These are phyloP conservation scores for Sarocladiaceae sp. DNA, from an alignment of 2,329 filamentous ascomycete genomes.

Conservation along the genomic window DNA sequence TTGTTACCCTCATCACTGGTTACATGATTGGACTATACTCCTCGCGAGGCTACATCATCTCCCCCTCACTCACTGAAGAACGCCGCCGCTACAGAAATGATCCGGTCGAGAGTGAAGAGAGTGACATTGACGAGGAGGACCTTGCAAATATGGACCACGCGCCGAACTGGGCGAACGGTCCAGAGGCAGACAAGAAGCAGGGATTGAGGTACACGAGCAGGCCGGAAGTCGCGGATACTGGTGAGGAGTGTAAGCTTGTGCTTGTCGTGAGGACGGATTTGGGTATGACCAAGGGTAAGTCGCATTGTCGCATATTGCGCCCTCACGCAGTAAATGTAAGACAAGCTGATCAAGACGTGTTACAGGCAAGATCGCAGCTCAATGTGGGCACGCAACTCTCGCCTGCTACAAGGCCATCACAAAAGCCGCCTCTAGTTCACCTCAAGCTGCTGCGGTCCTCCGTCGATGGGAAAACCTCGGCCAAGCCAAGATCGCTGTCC, in stretches of 20 bases:
- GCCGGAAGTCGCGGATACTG: conserved; percentile 35
- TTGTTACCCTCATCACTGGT: conserved; percentile 70
- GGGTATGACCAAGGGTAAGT: conserved; percentile 91
- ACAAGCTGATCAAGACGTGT: background rate
- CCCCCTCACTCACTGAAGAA: conserved; percentile 52
- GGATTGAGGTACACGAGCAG: conserved; percentile 39
- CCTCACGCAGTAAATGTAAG: background rate
- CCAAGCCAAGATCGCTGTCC: conserved; percentile 90
- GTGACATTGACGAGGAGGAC: conserved; percentile 56
- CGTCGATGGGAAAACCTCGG: conserved; percentile 77
- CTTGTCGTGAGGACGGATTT: conserved; percentile 89
- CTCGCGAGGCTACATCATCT: conserved; percentile 54
- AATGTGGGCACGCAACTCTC: conserved; percentile 92
- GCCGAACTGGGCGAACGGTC: conserved; percentile 61
- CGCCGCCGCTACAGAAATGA: conserved; percentile 52
- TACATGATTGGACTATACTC: conserved; percentile 79
- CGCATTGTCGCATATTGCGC: background rate
- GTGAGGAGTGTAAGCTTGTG: conserved; percentile 91
- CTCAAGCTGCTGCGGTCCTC: conserved; percentile 61
- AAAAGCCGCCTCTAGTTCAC: conserved; percentile 46
- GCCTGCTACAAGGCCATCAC: conserved; percentile 90
- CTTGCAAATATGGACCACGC: conserved; percentile 60
- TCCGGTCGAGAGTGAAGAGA: conserved; percentile 65
- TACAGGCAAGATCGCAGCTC: conserved; percentile 91
- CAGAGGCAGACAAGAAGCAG: conserved; percentile 55